Base-by-base conservation (phyloP, 768 basidiomycete species). In the Mycena maculata region DNA sequence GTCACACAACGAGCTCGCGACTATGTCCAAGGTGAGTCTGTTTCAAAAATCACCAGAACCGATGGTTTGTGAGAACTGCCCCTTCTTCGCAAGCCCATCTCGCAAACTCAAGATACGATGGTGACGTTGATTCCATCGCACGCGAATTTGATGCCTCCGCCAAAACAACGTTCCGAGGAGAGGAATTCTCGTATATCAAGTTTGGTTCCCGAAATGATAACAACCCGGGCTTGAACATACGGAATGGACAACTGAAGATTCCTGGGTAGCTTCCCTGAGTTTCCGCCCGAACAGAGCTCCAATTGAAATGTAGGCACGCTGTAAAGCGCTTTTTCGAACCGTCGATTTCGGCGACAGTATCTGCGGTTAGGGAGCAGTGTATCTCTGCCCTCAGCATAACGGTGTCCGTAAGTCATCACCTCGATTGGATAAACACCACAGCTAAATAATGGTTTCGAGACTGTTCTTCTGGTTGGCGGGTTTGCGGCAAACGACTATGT, bases 401-500 rank as follows among this genome's bases (percentile, higher is more conserved):
- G 12, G 45, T 84, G 52, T 75, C 77, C 12, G 82, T 82, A 60
- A 30, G 79, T 63, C 59, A 18, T 1, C 41, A 0, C 22, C 13
- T 13, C 33, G 8, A 36, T 36, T n/a, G n/a, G n/a, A n/a, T n/a
- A n/a, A n/a, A n/a, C n/a, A n/a, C n/a, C n/a, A n/a, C n/a, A n/a
- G n/a, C 12, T 47, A 36, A 45, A 27, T 48, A 38, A 58, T 27
- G 5, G 9, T 10, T 39, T 16, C 56, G 1, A 83, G 80, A 65
- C 78, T 13, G 78, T 86, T 25, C 82, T 87, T 58, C 75, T 87
- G 15, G 86, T 88, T 3, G 86, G 87, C 9, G 86, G 86, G 0
- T 87, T 87, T 72, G 82, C 83, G 12, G 83, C 85, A 1, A 87
- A 81, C 63, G 81, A 84, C 47, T 87, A 81, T 80, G 72, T 88